Evolutionary conservation across 805 yeast species (phyloP).

Genomic region (Nakazawaea populi): DNA sequence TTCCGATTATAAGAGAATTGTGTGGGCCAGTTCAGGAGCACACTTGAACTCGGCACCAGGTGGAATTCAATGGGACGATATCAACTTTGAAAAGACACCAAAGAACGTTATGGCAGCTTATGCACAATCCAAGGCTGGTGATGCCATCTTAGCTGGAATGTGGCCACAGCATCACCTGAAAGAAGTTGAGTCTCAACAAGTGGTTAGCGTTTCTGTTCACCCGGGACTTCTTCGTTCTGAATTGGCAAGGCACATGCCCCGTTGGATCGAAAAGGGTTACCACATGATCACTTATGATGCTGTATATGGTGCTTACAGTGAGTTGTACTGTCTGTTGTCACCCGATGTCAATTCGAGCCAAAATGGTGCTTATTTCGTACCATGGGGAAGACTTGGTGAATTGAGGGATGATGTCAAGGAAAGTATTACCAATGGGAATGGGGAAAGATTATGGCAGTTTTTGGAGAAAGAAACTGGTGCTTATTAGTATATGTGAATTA

Average conservation of each 20-base stretch:
- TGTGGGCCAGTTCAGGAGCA: constrained; percentile 39
- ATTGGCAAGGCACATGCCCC: neutral
- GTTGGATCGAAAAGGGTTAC: neutral
- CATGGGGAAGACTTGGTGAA: constrained; percentile 27
- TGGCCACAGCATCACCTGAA: constrained; percentile 25
- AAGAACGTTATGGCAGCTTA: constrained; percentile 13
- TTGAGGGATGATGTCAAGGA: constrained; percentile 14
- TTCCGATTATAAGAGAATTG: constrained; percentile 24
- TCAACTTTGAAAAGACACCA: neutral
- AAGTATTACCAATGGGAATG: neutral
- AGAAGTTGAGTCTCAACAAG: constrained; percentile 18
- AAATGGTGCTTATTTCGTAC: constrained; percentile 27
- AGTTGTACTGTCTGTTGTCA: constrained; percentile 30
- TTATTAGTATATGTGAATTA: neutral
- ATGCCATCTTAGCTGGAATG: constrained; percentile 27
- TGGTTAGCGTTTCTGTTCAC: constrained; percentile 27
- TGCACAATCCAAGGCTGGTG: constrained; percentile 34
- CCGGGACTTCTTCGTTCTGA: constrained; percentile 27
- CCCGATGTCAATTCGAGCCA: constrained; percentile 21
- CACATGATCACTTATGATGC: constrained; percentile 13
- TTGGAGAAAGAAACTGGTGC: neutral
- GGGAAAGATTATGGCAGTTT: neutral
- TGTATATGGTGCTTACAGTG: constrained; percentile 31
- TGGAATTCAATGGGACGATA: constrained; percentile 11
- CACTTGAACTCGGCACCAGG: constrained; percentile 18